Percentiles rank a stretch among this genome's conserved stretches.
phyloP scores from a whole-genome alignment of 257 asterid species.

The Penstemon barbatus region DNA sequence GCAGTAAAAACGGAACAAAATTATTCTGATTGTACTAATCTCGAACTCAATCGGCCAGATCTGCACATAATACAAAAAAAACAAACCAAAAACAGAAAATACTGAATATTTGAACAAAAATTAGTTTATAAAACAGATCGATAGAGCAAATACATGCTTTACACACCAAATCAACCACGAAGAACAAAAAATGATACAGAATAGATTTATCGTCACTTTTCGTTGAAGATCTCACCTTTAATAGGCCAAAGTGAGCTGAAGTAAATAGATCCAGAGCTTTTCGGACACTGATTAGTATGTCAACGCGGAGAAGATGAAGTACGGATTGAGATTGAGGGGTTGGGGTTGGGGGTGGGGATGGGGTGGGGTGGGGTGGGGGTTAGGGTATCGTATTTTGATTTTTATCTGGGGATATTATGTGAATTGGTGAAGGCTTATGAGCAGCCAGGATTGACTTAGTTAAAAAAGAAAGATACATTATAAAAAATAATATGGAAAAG shows the following conservation, averaged over 20 bases:
- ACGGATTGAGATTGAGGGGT: conserved; percentile 20
- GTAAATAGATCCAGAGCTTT: conserved; percentile 25
- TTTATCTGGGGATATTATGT: no score
- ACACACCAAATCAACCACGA: conserved; percentile 5
- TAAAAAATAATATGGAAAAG: no score
- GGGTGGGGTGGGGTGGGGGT: conserved; percentile 12
- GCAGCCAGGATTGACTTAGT: no score
- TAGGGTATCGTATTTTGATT: neutral
- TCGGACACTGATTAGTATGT: conserved; percentile 28
- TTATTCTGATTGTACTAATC: conserved; percentile 1
- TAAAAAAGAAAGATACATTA: no score
- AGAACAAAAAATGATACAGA: neutral
- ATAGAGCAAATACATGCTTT: conserved; percentile 14
- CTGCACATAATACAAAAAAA: conserved; percentile 20
- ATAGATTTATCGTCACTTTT: neutral
- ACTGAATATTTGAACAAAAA: conserved; percentile 24
- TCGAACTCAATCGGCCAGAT: conserved; percentile 29
- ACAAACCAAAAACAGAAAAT: neutral
- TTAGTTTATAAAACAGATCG: conserved; percentile 26
- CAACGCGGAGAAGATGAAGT: conserved; percentile 33
- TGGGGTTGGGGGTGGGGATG: neutral
- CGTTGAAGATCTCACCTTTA: conserved; percentile 33
- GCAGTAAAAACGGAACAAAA: conserved; percentile 23
- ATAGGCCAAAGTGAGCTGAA: conserved; percentile 15
- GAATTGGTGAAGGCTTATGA: no score